phyloP scores from a whole-genome alignment of 305 asterid genomes.

The Rubia peregrina region DNA sequence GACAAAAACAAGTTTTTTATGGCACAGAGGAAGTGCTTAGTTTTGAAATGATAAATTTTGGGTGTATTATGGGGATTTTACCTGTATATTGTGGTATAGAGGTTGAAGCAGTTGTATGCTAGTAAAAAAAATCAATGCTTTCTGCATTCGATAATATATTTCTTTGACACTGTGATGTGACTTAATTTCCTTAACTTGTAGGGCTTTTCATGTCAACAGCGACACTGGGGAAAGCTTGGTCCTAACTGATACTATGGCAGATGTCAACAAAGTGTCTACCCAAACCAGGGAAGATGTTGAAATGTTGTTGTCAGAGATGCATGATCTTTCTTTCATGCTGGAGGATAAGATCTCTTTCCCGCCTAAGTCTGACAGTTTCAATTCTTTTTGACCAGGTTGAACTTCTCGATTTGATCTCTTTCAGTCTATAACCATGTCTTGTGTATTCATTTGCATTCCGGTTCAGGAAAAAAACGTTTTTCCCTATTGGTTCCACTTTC shows the following conservation, averaged over 20 bases:
- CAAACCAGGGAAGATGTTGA: slow-evolving; percentile 32
- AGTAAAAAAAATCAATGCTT: not conserved
- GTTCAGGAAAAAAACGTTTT: not conserved
- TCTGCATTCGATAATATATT: not conserved
- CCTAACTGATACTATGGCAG: slow-evolving; percentile 7
- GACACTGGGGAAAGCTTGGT: slow-evolving; percentile 22
- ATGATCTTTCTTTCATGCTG: slow-evolving; percentile 77
- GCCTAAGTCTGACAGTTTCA: slow-evolving; percentile 22
- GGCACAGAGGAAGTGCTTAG: not conserved
- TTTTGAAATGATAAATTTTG: not conserved
- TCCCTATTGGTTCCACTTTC: not conserved
- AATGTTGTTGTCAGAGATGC: slow-evolving; percentile 59
- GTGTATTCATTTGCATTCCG: not conserved
- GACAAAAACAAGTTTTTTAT: not conserved
- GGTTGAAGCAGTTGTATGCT: not conserved
- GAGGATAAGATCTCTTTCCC: slow-evolving; percentile 46
- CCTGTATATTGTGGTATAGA: not conserved
- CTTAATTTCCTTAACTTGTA: slow-evolving; percentile 14
- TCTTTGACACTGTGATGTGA: not conserved
- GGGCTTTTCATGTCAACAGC: slow-evolving; percentile 27
- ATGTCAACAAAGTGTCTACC: slow-evolving; percentile 16
- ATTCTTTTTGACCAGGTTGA: slow-evolving; percentile 7
- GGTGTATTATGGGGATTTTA: not conserved
- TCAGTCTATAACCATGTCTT: not conserved
- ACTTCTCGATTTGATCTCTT: not conserved